phyloP scores from a whole-genome alignment of 2,329 filamentous ascomycete genomes.

The Ophiosphaerella herpotricha region DNA sequence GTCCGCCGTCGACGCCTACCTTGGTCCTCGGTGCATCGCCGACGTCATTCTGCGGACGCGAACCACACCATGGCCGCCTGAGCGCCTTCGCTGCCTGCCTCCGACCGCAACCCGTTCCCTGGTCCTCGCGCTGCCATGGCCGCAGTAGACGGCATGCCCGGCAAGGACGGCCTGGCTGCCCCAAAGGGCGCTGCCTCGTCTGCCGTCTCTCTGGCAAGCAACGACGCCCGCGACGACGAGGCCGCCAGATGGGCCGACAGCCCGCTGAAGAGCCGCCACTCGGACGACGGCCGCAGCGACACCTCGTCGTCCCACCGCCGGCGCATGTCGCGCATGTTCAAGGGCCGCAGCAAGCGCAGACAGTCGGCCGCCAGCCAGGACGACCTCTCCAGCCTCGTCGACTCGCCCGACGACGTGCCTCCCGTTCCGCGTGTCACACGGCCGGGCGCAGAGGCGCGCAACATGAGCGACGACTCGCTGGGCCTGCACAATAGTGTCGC shows the following conservation, averaged over 20 bases:
- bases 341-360: slow-evolving; percentile 49
- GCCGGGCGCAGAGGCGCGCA: slow-evolving; percentile 17
- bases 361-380: slow-evolving; percentile 35
- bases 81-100: too few species aligned
- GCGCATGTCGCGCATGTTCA: slow-evolving; percentile 60
- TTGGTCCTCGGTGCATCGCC: too few species aligned
- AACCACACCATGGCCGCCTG: too few species aligned
- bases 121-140: slow-evolving; percentile 18
- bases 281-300: slow-evolving; percentile 49
- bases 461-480: slow-evolving; percentile 49
- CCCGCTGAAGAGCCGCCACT: slow-evolving; percentile 44
- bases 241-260: slow-evolving; percentile 43
- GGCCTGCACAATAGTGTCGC: slow-evolving; percentile 50
- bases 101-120: too few species aligned
- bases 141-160: slow-evolving; percentile 25
- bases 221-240: slow-evolving; percentile 32
- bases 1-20: too few species aligned
- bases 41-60: too few species aligned
- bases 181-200: slow-evolving; percentile 38
- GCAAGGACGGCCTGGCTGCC: slow-evolving; percentile 30
- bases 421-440: slow-evolving; percentile 26
- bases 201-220: slow-evolving; percentile 38
- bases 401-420: slow-evolving; percentile 25
- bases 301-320: slow-evolving; percentile 46
- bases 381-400: slow-evolving; percentile 25